These are phyloP conservation scores for Phellopilus nigrolimitatus DNA, from an alignment of 1,284 basidiomycete species.

Conservation along the genomic window DNA sequence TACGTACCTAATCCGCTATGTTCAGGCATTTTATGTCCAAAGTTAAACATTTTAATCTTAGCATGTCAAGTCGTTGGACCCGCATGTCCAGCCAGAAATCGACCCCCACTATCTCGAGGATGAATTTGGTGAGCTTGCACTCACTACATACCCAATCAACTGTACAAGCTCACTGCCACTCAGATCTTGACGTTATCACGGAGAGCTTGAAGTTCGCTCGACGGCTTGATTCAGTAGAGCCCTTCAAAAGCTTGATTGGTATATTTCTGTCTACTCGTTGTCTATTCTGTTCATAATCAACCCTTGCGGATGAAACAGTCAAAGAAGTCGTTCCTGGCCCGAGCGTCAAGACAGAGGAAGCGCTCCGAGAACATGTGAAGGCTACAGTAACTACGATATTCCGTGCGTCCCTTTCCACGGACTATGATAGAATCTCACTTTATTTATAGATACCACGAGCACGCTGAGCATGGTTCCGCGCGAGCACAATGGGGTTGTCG, in stretches of 20 bases:
- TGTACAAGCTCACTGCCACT: neutral
- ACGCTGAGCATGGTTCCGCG: constrained; percentile 37
- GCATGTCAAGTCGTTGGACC: constrained; percentile 29
- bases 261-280: constrained; percentile 5
- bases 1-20: neutral
- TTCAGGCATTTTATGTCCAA: neutral
- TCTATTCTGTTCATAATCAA: neutral
- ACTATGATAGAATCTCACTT: too few species aligned
- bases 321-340: constrained; percentile 20
- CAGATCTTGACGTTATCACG: constrained; percentile 34
- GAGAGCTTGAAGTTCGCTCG: constrained; percentile 35
- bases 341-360: constrained; percentile 13
- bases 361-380: constrained; percentile 15
- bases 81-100: constrained; percentile 31
- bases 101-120: constrained; percentile 33
- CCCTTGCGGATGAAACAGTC: neutral
- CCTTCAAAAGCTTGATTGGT: constrained; percentile 25
- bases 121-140: constrained; percentile 14
- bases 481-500: constrained; percentile 37
- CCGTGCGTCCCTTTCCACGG: constrained; percentile 1
- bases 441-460: constrained; percentile 32
- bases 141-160: neutral
- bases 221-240: constrained; percentile 31
- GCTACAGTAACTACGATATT: constrained; percentile 2
- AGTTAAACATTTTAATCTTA: neutral